These are phyloP conservation scores for Porcisia hertigi DNA, from an alignment of 208 protist genomes.

Conservation along the genomic window DNA sequence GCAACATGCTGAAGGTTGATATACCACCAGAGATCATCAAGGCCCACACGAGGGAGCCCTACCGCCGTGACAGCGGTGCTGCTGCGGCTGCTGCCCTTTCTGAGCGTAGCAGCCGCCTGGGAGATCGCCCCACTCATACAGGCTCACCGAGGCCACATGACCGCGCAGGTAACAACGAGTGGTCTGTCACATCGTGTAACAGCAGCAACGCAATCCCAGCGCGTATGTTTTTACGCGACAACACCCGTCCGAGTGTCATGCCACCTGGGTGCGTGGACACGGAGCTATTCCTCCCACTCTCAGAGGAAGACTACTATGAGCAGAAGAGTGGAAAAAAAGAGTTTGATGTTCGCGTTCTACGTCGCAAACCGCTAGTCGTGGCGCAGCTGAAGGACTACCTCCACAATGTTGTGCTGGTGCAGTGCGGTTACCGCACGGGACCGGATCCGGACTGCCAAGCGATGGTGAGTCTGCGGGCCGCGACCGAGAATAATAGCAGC, in stretches of 20 bases:
- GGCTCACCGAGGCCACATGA: not conserved
- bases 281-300: constrained; percentile 51
- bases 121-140: not conserved
- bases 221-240: constrained; percentile 11
- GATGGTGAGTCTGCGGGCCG: constrained; percentile 26
- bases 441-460: constrained; percentile 42
- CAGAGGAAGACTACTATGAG: constrained; percentile 73
- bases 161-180: not conserved
- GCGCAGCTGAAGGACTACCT: constrained; percentile 74
- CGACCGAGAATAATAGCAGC: constrained; percentile 19
- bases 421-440: constrained; percentile 62
- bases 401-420: constrained; percentile 61
- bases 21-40: constrained; percentile 72
- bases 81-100: not conserved
- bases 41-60: constrained; percentile 22
- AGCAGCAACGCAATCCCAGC: constrained; percentile 9
- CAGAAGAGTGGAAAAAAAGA: constrained; percentile 56
- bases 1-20: constrained; percentile 47
- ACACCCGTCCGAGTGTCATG: constrained; percentile 28
- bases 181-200: not conserved
- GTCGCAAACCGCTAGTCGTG: constrained; percentile 48
- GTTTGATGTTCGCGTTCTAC: constrained; percentile 63
- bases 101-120: not conserved
- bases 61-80: constrained; percentile 12
- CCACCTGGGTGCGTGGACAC: constrained; percentile 65